These are phyloP conservation scores for Taphrina deformans DNA, from an alignment of 1,139 yeast genomes.

Conservation along the genomic window DNA sequence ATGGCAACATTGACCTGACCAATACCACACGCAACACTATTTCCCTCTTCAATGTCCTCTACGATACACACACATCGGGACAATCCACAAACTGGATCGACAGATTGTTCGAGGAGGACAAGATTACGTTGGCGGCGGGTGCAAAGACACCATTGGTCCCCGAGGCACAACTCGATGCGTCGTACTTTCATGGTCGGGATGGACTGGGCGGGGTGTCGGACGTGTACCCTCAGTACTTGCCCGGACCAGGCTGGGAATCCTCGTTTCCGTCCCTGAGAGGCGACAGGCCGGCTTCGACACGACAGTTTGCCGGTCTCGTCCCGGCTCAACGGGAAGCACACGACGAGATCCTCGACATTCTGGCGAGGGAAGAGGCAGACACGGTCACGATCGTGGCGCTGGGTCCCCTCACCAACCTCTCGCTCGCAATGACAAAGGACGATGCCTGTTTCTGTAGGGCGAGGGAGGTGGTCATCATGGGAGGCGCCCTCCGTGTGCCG, in stretches of 20 bases:
- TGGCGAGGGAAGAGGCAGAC: conserved; percentile 45
- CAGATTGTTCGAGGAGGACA: conserved; percentile 14
- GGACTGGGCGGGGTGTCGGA: conserved; percentile 50
- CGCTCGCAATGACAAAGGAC: conserved; percentile 48
- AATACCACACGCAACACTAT: conserved; percentile 47
- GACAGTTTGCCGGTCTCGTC: neutral
- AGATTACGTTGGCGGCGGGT: conserved; percentile 47
- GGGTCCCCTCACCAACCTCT: conserved; percentile 51
- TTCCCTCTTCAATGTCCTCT: conserved; percentile 46
- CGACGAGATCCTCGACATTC: conserved; percentile 46
- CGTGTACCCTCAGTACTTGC: conserved; percentile 46
- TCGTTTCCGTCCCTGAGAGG: conserved; percentile 52
- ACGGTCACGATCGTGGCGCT: conserved; percentile 49
- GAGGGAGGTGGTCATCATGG: conserved; percentile 48
- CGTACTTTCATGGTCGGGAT: conserved; percentile 49
- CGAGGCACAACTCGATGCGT: conserved; percentile 46
- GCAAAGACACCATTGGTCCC: conserved; percentile 42
- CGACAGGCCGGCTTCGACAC: neutral
- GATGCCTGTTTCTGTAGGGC: conserved; percentile 45
- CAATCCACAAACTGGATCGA: conserved; percentile 36
- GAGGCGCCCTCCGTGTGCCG: conserved; percentile 46
- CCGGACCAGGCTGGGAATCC: conserved; percentile 43
- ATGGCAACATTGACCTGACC: conserved; percentile 48
- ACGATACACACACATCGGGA: conserved; percentile 41
- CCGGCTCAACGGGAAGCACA: conserved; percentile 42